Percentiles rank a stretch among this genome's conserved stretches.
These are phyloP conservation scores for Sicyos baderoa DNA, from an alignment of 306 rosid species.

Conservation along the genomic window DNA sequence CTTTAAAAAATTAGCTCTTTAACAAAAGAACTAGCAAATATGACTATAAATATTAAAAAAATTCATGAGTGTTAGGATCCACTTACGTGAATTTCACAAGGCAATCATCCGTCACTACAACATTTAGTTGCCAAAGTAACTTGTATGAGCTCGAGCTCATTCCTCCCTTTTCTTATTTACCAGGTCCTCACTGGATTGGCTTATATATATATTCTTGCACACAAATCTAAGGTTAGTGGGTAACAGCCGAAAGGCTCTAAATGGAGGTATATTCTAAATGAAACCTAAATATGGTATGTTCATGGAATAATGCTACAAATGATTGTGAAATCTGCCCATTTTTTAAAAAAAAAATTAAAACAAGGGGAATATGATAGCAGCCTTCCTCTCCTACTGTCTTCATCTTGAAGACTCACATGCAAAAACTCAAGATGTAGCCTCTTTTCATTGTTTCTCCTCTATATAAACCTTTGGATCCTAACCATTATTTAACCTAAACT, in stretches of 20 bases:
- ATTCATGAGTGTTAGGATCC: too few relatives aligned
- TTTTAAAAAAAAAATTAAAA: background rate
- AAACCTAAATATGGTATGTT: constrained; percentile 8
- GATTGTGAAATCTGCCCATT: background rate
- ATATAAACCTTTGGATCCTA: background rate
- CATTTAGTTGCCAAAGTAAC: too few relatives aligned
- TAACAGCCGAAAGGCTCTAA: background rate
- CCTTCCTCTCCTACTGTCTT: background rate
- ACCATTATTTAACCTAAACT: background rate
- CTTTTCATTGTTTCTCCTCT: constrained; percentile 10
- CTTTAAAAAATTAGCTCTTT: background rate
- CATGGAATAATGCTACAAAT: constrained; percentile 8
- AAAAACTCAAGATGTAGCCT: background rate
- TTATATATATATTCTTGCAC: background rate
- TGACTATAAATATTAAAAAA: too few relatives aligned
- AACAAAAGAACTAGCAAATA: background rate
- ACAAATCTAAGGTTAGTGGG: background rate
- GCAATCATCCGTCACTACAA: too few relatives aligned
- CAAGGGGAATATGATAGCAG: background rate
- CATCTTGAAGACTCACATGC: background rate
- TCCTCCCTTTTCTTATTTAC: background rate
- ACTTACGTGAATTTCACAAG: too few relatives aligned
- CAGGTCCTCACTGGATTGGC: background rate
- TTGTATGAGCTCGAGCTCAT: too few relatives aligned
- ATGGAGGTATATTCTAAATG: constrained; percentile 7